A percentile compares a stretch with the other conserved stretches of the same genome.
Conservation (phyloP, 2,329 filamentous ascomycete species). For the Monilinia polystroma region DNA sequence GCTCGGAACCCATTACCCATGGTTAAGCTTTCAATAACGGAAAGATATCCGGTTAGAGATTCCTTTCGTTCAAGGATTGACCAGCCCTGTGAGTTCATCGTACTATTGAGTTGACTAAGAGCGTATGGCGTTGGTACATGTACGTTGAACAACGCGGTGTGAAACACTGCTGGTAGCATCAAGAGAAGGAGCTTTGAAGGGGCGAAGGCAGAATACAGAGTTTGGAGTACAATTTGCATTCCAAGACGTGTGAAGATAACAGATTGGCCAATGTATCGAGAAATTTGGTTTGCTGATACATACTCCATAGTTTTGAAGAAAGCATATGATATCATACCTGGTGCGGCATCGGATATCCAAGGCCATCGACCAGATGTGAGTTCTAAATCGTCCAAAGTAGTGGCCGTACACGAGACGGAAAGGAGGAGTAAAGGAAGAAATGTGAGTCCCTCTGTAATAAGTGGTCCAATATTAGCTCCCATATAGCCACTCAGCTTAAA, state of each 20-base stretch:
- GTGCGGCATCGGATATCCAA: constrained; percentile 61
- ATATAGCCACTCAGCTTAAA: constrained; percentile 64
- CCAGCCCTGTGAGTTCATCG: constrained; percentile 65
- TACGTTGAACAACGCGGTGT: constrained; percentile 69
- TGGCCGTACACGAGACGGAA: constrained; percentile 62
- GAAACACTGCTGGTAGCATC: constrained; percentile 69
- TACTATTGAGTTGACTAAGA: constrained; percentile 62
- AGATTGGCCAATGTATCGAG: constrained; percentile 57
- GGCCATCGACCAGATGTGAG: constrained; percentile 51
- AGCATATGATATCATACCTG: constrained; percentile 65
- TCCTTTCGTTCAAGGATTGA: constrained; percentile 77
- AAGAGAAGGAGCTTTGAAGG: constrained; percentile 68
- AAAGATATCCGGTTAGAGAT: constrained; percentile 88
- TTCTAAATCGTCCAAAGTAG: constrained; percentile 61
- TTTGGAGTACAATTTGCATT: constrained; percentile 66
- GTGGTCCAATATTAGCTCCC: constrained; percentile 69
- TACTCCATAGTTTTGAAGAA: constrained; percentile 53
- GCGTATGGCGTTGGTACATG: constrained; percentile 65
- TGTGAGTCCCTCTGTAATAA: constrained; percentile 71
- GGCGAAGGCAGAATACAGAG: constrained; percentile 62
- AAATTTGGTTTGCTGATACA: constrained; percentile 44
- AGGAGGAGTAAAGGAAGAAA: constrained; percentile 67
- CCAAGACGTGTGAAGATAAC: constrained; percentile 69
- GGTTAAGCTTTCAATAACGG: constrained; percentile 74
- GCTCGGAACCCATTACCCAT: constrained; percentile 64